phyloP scores from a whole-genome alignment of 2,329 filamentous ascomycete species.

The Tolypocladium amazonense region DNA sequence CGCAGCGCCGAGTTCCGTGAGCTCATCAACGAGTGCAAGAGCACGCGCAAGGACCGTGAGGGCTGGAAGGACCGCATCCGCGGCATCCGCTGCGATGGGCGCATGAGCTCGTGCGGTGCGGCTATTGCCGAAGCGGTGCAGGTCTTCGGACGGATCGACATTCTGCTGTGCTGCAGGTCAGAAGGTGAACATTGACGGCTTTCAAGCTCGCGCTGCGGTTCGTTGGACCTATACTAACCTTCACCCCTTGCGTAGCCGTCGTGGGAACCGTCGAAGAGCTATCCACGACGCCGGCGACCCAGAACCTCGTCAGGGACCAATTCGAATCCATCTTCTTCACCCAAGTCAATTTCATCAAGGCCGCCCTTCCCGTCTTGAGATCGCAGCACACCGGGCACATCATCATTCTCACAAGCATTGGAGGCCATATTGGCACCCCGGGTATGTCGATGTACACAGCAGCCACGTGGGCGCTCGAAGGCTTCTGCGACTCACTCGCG shows the following conservation, averaged over 20 bases:
- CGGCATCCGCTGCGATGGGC: constrained; percentile 53
- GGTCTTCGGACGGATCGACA: constrained; percentile 78
- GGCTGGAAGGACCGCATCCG: constrained; percentile 73
- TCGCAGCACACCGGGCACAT: constrained; percentile 78
- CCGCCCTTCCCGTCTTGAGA: constrained; percentile 69
- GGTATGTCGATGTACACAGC: constrained; percentile 86
- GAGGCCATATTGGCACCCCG: constrained; percentile 85
- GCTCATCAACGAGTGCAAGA: constrained; percentile 62
- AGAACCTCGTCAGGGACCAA: constrained; percentile 76
- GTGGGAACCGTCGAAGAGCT: constrained; percentile 89
- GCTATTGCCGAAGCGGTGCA: constrained; percentile 79
- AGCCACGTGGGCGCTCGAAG: constrained; percentile 88
- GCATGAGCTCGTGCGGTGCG: constrained; percentile 65
- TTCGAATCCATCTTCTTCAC: constrained; percentile 95
- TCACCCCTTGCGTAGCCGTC: constrained; percentile 46
- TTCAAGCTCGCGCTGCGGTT: neutral
- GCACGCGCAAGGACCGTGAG: constrained; percentile 51
- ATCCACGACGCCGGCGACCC: constrained; percentile 58
- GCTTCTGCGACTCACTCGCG: constrained; percentile 87
- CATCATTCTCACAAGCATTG: constrained; percentile 79
- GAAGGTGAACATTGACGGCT: constrained; percentile 46
- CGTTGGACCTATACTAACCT: constrained; percentile 3
- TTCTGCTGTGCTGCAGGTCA: constrained; percentile 79
- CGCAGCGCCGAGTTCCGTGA: constrained; percentile 71
- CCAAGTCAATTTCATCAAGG: constrained; percentile 92